Percentiles rank a stretch among this genome's conserved stretches.
Conservation (phyloP, 2,329 filamentous ascomycete species). For the Cordyceps pruinosa region DNA sequence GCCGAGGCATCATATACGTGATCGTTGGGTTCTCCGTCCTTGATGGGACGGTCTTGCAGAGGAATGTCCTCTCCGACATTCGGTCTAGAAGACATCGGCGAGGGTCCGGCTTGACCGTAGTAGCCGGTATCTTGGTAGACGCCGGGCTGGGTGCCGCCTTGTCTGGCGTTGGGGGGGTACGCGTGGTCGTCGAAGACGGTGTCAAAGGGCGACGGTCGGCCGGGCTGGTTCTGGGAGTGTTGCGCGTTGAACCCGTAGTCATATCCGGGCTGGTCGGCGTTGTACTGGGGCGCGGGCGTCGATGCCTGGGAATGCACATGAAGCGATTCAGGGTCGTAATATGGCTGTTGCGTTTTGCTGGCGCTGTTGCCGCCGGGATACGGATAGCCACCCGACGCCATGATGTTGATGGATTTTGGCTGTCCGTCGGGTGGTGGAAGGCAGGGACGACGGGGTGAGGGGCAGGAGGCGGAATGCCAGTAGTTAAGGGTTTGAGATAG, state of each 20-base stretch:
- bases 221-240: slow-evolving; percentile 5
- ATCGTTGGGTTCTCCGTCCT: slow-evolving; percentile 42
- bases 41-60: slow-evolving; percentile 42
- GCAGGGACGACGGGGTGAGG: neutral
- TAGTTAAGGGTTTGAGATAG: neutral
- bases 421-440: neutral
- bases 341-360: slow-evolving; percentile 29
- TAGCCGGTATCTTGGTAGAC: slow-evolving; percentile 52
- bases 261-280: slow-evolving; percentile 15
- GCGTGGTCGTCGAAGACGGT: slow-evolving; percentile 62
- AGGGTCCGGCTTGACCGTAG: slow-evolving; percentile 38
- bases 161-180: slow-evolving; percentile 48
- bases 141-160: slow-evolving; percentile 24
- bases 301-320: slow-evolving; percentile 36
- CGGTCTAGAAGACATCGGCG: slow-evolving; percentile 26
- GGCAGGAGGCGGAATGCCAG: neutral
- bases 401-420: slow-evolving; percentile 26
- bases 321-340: slow-evolving; percentile 28
- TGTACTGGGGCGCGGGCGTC: slow-evolving; percentile 33
- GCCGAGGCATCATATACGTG: slow-evolving; percentile 53
- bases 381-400: slow-evolving; percentile 64
- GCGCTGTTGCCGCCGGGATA: neutral
- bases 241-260: slow-evolving; percentile 7
- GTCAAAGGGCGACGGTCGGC: slow-evolving; percentile 49
- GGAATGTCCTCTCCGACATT: slow-evolving; percentile 48